Evolutionary conservation across 2,329 filamentous ascomycete species (phyloP), one percentile per base, ranked within the genome.

Genomic region (Cladosporium sphaerospermum): DNA sequence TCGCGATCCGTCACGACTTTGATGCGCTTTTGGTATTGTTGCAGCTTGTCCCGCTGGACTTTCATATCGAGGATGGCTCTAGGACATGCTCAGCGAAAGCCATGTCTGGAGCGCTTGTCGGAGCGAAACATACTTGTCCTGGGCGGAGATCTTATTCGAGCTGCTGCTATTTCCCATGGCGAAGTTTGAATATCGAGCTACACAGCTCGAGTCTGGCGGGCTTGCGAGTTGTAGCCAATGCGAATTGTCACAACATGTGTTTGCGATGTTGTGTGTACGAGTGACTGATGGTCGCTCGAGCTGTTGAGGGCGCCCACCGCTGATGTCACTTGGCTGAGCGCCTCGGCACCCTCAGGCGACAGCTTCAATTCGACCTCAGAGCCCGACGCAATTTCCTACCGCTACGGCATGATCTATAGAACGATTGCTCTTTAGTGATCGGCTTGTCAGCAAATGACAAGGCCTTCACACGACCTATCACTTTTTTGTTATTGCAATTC

Each of bases 51-150:
- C 71, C 93, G 91, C 75, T 97, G 92, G 73, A 84, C 89, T 76
- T 97, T 97, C 75, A 97, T 87, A 74, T 97, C 91, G 66, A 97
- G 86, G 72, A 97, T 96, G 56, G 92, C 92, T 75, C 91, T 96
- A 68, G 14, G 48, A 49, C 45, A 56, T 55, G 52, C 53, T 42
- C 48, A 59, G 54, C 44, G 44, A 45, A 51, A 33, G 34, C 41
- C 52, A 39, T 46, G 44, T 31, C 44, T 54, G 50, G 44, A 48
- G 44, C 44, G 40, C 55, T 41, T 36, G 34, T 45, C 52, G 32
- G 23, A 28, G 23, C 23, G 23, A 28, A 40, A 43, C 41, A 44
- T 68, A 95, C 91, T 89, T 90, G 75, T 97, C 92, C 75, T 96
- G 91, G 64, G 82, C 79, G 33, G 84, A 85, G 56, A 87, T 81